Base-by-base conservation (phyloP, 768 basidiomycete genomes). In the Hemileccinum rubropunctum region DNA sequence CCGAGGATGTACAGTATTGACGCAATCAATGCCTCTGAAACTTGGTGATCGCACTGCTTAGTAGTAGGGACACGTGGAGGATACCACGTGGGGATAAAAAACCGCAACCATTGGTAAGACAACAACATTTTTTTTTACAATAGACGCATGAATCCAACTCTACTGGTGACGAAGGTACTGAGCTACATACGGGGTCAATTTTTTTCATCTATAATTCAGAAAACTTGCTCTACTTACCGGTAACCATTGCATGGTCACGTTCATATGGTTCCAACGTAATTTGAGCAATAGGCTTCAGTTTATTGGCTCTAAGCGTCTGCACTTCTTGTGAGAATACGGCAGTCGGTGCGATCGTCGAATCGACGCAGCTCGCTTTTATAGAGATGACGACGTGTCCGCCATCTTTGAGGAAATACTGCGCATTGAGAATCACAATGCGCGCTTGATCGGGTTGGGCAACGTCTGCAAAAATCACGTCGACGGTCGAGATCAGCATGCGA, bases 361-460 rank as follows among this genome's bases (percentile, higher is more conserved):
- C 97, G 68, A 99, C 88, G 77, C 97, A 99, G 62, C 89, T 93
- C 27, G 97, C 97, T 76, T 99, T 99, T 81, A 99, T 97, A 47
- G 95, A 98, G 56, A 99, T 93, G 60, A 99, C 84, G 60, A 82
- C 76, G 61, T 97, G 91, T 2, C 97, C 97, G 27, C 81, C 82
- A 68, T 95, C 87, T 71, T 95, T 98, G 47, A 99, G 79, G 86
- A 99, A 99, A 69, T 86, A 84, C 60, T 97, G 85, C 0, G 95
- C 91, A 70, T 99, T 98, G 69, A 84, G 80, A 35, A 82, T 78
- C 54, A 98, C 91, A 63, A 98, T 98, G 76, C 95, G 93, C 3
- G 95, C 95, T 73, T 99, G 97, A 72, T 99, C 95, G 38, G 95
- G 95, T 67, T 99, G 97, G 1, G 97, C 97, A 42, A 99, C 84